Evolutionary conservation across 2,329 filamentous ascomycete species (phyloP).

Genomic region (Paecilomyces fulvus): DNA sequence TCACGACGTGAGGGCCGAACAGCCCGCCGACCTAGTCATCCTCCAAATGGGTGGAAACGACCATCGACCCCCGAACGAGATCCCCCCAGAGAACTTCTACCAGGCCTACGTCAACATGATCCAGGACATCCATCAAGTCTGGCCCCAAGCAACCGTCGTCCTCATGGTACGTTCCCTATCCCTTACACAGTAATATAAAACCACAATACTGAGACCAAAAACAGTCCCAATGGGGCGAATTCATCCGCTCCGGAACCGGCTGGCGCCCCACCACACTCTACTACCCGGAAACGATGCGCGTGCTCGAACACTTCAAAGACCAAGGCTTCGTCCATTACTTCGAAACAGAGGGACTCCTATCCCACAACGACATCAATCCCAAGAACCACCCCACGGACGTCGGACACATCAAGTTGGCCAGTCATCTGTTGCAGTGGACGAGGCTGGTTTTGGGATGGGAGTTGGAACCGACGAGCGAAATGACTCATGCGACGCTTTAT

Average conservation of each 20-base stretch:
- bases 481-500: conserved; percentile 43
- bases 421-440: conserved; percentile 51
- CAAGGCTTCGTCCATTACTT: conserved; percentile 53
- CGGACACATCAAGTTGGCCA: conserved; percentile 53
- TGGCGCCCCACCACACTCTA: conserved; percentile 43
- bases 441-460: conserved; percentile 50
- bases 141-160: conserved; percentile 35
- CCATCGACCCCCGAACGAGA: conserved; percentile 34
- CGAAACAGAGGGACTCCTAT: conserved; percentile 52
- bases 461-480: conserved; percentile 47
- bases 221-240: conserved; percentile 49
- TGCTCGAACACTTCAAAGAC: conserved; percentile 45
- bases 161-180: conserved; percentile 21
- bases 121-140: conserved; percentile 30
- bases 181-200: not conserved
- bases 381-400: conserved; percentile 54
- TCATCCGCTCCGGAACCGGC: conserved; percentile 42
- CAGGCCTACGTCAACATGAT: conserved; percentile 35
- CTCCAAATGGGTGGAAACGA: conserved; percentile 43
- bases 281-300: conserved; percentile 42
- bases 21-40: conserved; percentile 32
- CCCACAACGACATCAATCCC: conserved; percentile 54
- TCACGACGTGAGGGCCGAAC: conserved; percentile 16
- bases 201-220: conserved; percentile 1
- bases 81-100: conserved; percentile 30